Evolutionary conservation across 2,329 filamentous ascomycete species (phyloP), one percentile per base, ranked within the genome.

Genomic region (Diaporthe nobilis): DNA sequence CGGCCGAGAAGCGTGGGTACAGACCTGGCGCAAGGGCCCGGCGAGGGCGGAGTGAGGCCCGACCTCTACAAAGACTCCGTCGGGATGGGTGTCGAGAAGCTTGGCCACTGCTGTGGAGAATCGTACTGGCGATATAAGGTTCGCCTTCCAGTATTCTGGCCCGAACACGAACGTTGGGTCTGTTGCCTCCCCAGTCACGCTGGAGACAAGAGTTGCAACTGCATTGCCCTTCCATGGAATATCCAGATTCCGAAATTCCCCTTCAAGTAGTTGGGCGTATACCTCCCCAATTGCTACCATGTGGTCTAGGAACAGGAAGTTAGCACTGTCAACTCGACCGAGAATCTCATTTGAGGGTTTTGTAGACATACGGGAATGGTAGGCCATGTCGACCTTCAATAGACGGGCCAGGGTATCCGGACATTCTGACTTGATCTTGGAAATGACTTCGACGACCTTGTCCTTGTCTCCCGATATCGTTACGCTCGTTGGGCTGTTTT

Each of bases 21-120:
- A 31, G 37, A 77, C 75, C 70, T 78, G 75, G 8, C 73, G 73
- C 63, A 78, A 31, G 3, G 60, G 60, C 3, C 73, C 75, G 37
- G 70, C 61, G 31, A 78, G 61, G 17, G 70, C 51, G 1, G 72
- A 72, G 57, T 77, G 75, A 12, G 77, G 77, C 4, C 77, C 77
- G 25, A 78, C 70, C 60, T 78, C 77, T 4, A 77, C 13, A 25
- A 77, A 72, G 8, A 65, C 12, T 1, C n/a, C n/a, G 15, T 44
- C n/a, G 22, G 53, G 20, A 5, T 39, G 34, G 28, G 57, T 28
- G 20, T 71, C 20, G n/a, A 67, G 47, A 10, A 65, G 13, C 3
- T 31, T 31, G 25, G 15, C 15, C 39, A 65, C 60, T 10, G 70
- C 70, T 5, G 70, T 28, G 9, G 22, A 25, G 10, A 61, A 61